Percentiles rank a stretch among this genome's conserved stretches.
Conservation (phyloP, 2,329 filamentous ascomycete genomes). For the Cladobotryum protrusum region DNA sequence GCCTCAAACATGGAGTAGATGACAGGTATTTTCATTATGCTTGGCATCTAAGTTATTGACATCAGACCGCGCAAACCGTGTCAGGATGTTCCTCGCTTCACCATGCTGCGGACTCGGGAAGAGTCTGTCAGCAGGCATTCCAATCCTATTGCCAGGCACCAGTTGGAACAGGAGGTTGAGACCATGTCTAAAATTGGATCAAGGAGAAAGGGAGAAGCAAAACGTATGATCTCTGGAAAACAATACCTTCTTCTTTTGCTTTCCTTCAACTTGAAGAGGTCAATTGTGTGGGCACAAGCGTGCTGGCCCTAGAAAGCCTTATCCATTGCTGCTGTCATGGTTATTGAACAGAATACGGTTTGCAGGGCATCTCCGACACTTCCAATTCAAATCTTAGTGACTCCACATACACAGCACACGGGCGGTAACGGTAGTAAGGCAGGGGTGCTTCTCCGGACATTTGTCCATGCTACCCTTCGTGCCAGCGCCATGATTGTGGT, state of each 20-base stretch:
- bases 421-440: conserved; percentile 4
- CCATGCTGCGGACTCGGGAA: no score
- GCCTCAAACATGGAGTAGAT: no score
- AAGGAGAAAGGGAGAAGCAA: no score
- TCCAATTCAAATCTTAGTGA: conserved; percentile 1
- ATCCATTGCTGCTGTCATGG: neutral
- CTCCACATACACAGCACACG: conserved; percentile 4
- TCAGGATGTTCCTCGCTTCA: no score
- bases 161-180: neutral
- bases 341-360: neutral
- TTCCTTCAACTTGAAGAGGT: no score
- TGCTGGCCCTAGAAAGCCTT: neutral
- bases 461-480: neutral
- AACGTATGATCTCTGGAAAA: no score
- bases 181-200: conserved; percentile 11
- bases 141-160: conserved; percentile 2
- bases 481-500: neutral
- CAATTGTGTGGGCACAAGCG: neutral
- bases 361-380: neutral
- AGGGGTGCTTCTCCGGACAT: neutral
- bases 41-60: no score
- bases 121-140: neutral
- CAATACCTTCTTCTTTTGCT: no score
- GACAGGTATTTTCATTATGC: no score
- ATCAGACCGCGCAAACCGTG: no score